phyloP scores from a whole-genome alignment of 345 rosid species.

The Acer saccharum region DNA sequence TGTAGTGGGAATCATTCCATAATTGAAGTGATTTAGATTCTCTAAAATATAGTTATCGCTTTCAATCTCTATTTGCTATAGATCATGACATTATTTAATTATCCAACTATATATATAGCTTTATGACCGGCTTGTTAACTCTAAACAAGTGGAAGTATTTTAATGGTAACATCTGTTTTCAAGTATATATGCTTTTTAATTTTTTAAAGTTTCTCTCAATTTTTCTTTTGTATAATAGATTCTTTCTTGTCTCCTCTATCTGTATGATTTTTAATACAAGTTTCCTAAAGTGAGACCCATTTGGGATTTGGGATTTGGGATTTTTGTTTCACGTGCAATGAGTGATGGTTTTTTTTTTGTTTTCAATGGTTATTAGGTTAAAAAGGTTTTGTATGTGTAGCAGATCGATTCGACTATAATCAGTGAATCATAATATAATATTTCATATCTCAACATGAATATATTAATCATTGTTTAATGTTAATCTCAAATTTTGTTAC shows the following conservation, averaged over 20 bases:
- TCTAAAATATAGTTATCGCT: neutral
- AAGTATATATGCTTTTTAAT: neutral
- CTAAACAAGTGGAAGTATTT: neutral
- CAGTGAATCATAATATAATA: neutral
- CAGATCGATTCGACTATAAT: neutral
- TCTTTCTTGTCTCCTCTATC: conserved; percentile 1
- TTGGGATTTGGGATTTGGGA: neutral
- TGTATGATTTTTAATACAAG: neutral
- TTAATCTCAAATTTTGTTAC: neutral
- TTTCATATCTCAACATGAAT: neutral
- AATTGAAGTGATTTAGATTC: neutral
- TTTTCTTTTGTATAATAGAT: neutral
- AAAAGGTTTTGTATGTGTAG: neutral
- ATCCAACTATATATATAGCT: neutral
- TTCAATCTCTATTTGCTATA: neutral
- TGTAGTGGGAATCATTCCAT: neutral
- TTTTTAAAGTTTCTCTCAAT: neutral
- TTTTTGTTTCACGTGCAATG: neutral
- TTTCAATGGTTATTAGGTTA: neutral
- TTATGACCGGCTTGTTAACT: neutral
- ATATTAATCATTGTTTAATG: neutral
- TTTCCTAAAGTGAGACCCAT: conserved; percentile 14
- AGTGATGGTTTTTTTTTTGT: neutral
- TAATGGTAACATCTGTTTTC: neutral
- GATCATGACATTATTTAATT: neutral